phyloP scores from a whole-genome alignment of 2,329 filamentous ascomycete species.

The Penicillium sp. region DNA sequence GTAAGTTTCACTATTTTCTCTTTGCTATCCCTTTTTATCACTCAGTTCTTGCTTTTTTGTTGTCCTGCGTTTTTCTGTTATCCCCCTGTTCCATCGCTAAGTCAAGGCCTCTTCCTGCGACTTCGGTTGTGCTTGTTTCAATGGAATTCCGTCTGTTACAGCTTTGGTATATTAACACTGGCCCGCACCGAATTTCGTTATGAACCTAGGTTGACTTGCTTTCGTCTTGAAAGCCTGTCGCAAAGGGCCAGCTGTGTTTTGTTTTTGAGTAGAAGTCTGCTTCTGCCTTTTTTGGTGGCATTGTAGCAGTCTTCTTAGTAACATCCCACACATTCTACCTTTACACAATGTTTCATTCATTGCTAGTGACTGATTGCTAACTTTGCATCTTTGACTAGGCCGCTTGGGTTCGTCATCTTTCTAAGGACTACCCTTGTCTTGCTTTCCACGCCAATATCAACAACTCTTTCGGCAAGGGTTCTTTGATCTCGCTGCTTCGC shows the following conservation, averaged over 20 bases:
- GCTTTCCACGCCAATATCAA: constrained; percentile 94
- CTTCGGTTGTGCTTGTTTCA: constrained; percentile 45
- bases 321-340: constrained; percentile 77
- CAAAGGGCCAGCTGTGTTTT: constrained; percentile 77
- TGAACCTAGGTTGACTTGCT: constrained; percentile 67
- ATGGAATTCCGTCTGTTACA: constrained; percentile 96
- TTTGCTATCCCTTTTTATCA: background rate
- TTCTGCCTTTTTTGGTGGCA: constrained; percentile 59
- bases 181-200: constrained; percentile 66
- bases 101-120: constrained; percentile 76
- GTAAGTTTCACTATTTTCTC: constrained; percentile 63
- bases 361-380: constrained; percentile 34
- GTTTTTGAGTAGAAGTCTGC: constrained; percentile 94
- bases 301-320: constrained; percentile 94
- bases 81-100: constrained; percentile 64
- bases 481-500: constrained; percentile 82
- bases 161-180: constrained; percentile 90
- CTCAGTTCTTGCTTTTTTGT: constrained; percentile 2
- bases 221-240: constrained; percentile 87
- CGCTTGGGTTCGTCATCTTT: constrained; percentile 84
- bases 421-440: constrained; percentile 87
- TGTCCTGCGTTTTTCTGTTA: constrained; percentile 25
- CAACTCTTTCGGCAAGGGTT: constrained; percentile 95
- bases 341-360: constrained; percentile 39
- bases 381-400: constrained; percentile 58